These are phyloP conservation scores for Ganoderma sp. DNA, from an alignment of 1,284 basidiomycete species.

Conservation along the genomic window DNA sequence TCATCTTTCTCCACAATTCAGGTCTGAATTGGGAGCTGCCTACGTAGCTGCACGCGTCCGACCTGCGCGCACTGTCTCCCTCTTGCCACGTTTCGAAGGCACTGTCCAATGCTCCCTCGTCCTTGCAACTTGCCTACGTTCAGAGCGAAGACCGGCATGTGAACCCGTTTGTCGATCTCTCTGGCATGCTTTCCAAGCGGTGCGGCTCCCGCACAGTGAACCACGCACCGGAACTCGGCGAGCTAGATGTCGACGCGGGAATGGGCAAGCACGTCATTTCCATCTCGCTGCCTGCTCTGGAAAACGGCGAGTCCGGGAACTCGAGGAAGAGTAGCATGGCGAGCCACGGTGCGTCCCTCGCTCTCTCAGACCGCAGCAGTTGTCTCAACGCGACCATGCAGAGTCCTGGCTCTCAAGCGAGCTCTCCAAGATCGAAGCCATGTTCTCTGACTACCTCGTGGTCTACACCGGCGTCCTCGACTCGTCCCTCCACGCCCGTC, in stretches of 20 bases:
- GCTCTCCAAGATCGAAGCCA: slow-evolving; percentile 53
- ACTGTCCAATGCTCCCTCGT: slow-evolving; percentile 55
- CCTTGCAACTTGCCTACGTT: slow-evolving; percentile 68
- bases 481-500: slow-evolving; percentile 33
- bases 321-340: slow-evolving; percentile 53
- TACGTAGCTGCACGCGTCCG: slow-evolving; percentile 68
- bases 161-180: slow-evolving; percentile 44
- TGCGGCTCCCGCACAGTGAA: slow-evolving; percentile 54
- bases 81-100: slow-evolving; percentile 53
- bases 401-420: slow-evolving; percentile 46
- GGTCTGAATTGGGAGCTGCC: slow-evolving; percentile 7
- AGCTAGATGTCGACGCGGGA: slow-evolving; percentile 19
- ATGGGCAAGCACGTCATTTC: slow-evolving; percentile 61
- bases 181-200: slow-evolving; percentile 51
- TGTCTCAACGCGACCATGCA: slow-evolving; percentile 14
- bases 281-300: slow-evolving; percentile 58
- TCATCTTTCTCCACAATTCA: slow-evolving; percentile 6
- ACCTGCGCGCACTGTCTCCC: slow-evolving; percentile 63
- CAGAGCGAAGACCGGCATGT: slow-evolving; percentile 38
- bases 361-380: too few relatives aligned
- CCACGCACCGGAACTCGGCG: slow-evolving; percentile 23
- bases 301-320: slow-evolving; percentile 43
- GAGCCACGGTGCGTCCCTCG: slow-evolving; percentile 56
- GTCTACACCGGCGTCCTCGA: slow-evolving; percentile 64
- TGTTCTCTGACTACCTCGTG: slow-evolving; percentile 65